A percentile compares a stretch with the other conserved stretches of the same genome.
These are phyloP conservation scores for Scheffersomyces lignicola DNA, from an alignment of 1,139 yeast genomes.

Conservation along the genomic window DNA sequence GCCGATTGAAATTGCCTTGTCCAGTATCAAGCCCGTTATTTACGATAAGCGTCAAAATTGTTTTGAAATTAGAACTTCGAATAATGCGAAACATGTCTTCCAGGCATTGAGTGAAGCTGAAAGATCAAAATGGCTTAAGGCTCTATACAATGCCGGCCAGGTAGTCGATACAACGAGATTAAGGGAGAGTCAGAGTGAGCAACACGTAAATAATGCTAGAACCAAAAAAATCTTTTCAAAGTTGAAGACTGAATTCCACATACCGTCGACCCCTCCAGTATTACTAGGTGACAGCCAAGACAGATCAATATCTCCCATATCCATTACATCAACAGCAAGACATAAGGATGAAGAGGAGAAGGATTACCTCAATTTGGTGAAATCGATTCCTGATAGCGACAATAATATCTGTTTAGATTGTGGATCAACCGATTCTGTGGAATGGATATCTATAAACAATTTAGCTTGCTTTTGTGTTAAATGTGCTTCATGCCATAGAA, in stretches of 20 bases:
- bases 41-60: conserved; percentile 56
- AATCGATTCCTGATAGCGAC: conserved; percentile 47
- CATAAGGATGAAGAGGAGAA: conserved; percentile 20
- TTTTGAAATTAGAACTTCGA: conserved; percentile 75
- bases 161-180: conserved; percentile 32
- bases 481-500: conserved; percentile 66
- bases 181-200: conserved; percentile 7
- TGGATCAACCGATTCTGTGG: conserved; percentile 62
- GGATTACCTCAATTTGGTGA: conserved; percentile 44
- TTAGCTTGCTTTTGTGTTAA: conserved; percentile 75
- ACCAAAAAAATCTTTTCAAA: conserved; percentile 2
- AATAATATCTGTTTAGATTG: conserved; percentile 81
- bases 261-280: conserved; percentile 9
- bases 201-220: not conserved
- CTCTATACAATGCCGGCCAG: conserved; percentile 53
- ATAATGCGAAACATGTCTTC: conserved; percentile 67
- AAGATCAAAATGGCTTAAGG: conserved; percentile 66
- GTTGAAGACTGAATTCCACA: conserved; percentile 2
- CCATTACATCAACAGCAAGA: conserved; percentile 24
- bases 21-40: conserved; percentile 58
- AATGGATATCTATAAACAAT: conserved; percentile 84
- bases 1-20: conserved; percentile 74
- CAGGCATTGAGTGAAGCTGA: conserved; percentile 78
- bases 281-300: conserved; percentile 20
- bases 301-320: conserved; percentile 33